Evolutionary conservation across 805 yeast genomes (phyloP).

Genomic region (Candida insectalens): DNA sequence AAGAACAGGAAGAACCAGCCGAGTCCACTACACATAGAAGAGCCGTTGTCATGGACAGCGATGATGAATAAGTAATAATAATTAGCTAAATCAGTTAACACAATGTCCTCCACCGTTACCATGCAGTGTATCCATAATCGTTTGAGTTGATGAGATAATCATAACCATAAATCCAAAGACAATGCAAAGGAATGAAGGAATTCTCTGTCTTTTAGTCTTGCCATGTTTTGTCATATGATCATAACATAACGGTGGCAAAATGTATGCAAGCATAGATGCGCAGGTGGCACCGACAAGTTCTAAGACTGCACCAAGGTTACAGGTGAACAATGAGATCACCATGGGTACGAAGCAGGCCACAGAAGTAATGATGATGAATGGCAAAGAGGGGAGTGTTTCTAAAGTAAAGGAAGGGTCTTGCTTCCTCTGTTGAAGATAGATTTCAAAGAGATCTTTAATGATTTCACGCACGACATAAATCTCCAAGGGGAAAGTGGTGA

Average conservation of each 20-base stretch:
- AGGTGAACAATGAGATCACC: slow-evolving; percentile 68
- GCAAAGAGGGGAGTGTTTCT: slow-evolving; percentile 25
- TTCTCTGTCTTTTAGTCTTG: slow-evolving; percentile 31
- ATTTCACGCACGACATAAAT: slow-evolving; percentile 87
- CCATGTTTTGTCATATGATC: slow-evolving; percentile 47
- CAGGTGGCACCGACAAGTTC: slow-evolving; percentile 91
- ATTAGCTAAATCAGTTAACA: slow-evolving; percentile 12
- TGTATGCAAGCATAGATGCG: slow-evolving; percentile 87
- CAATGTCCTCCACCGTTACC: slow-evolving; percentile 41
- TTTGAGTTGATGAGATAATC: slow-evolving; percentile 73
- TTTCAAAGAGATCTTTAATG: slow-evolving; percentile 46
- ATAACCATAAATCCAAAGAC: slow-evolving; percentile 68
- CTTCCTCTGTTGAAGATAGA: slow-evolving; percentile 12
- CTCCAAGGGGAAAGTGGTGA: slow-evolving; percentile 86
- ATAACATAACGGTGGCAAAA: slow-evolving; percentile 80
- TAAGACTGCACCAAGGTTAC: slow-evolving; percentile 80
- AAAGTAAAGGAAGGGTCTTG: slow-evolving; percentile 8
- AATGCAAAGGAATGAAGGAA: slow-evolving; percentile 54
- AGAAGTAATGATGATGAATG: slow-evolving; percentile 60
- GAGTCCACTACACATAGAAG: background rate
- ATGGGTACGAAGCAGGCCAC: slow-evolving; percentile 57
- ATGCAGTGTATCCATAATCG: slow-evolving; percentile 37
- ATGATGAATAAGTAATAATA: slow-evolving; percentile 2
- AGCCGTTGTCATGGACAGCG: slow-evolving; percentile 1
- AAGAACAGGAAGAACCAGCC: background rate